These are phyloP conservation scores for Akanthomyces dipterigenus DNA, from an alignment of 2,329 filamentous ascomycete genomes.

Conservation along the genomic window DNA sequence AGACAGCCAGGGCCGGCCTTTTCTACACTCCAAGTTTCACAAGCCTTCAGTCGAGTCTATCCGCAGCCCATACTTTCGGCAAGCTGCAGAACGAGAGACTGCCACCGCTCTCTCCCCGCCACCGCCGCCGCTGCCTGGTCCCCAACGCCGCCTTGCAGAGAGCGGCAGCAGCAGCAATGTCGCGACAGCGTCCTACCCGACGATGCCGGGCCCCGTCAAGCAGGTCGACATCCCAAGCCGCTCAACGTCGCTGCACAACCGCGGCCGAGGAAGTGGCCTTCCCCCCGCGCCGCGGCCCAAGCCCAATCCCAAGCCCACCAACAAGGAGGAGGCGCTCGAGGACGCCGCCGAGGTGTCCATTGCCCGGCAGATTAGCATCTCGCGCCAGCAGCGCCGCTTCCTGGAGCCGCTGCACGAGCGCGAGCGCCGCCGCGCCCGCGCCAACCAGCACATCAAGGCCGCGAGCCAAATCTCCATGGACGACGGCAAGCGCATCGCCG, in stretches of 20 bases:
- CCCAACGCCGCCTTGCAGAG: not conserved
- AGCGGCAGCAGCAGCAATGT: not conserved
- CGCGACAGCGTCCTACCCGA: not conserved
- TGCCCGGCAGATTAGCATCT: slow-evolving; percentile 61
- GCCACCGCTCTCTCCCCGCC: slow-evolving; percentile 4
- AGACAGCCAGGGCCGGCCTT: slow-evolving; percentile 2
- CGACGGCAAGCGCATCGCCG: slow-evolving; percentile 24
- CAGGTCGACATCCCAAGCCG: slow-evolving; percentile 2
- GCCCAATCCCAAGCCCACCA: not conserved
- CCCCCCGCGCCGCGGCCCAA: not conserved
- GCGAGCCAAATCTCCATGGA: slow-evolving; percentile 14
- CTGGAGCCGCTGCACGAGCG: slow-evolving; percentile 44
- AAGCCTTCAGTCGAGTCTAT: slow-evolving; percentile 7
- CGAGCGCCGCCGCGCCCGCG: slow-evolving; percentile 11
- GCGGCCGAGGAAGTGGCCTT: not conserved
- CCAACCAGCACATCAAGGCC: slow-evolving; percentile 12
- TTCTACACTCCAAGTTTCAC: slow-evolving; percentile 9
- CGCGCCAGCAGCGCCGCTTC: slow-evolving; percentile 53
- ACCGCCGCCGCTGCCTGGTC: not conserved
- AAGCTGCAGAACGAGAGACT: not conserved
- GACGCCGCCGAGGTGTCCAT: slow-evolving; percentile 60
- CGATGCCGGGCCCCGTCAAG: not conserved
- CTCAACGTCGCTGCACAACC: slow-evolving; percentile 7
- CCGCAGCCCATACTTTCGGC: not conserved
- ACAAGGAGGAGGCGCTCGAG: slow-evolving; percentile 28